phyloP scores from a whole-genome alignment of 495 filamentous ascomycete genomes.

The Polyplosphaeria fusca region DNA sequence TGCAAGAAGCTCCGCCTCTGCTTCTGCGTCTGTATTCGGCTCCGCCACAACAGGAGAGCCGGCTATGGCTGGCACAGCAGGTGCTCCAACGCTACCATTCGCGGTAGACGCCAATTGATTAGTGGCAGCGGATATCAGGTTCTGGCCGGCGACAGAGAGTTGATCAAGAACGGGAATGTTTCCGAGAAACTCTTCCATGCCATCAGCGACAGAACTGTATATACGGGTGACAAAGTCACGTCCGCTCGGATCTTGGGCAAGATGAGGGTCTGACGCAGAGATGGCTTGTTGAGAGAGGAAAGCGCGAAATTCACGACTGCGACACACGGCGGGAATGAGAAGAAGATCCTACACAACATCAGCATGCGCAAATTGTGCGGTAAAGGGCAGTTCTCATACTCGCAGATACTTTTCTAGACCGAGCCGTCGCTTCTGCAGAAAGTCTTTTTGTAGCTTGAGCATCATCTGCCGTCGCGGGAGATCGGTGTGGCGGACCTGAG shows the following conservation, averaged over 20 bases:
- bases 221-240: slow-evolving; percentile 91
- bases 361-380: background rate
- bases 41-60: background rate
- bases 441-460: slow-evolving; percentile 94
- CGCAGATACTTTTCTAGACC: slow-evolving; percentile 84
- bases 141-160: slow-evolving; percentile 86
- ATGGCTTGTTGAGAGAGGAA: slow-evolving; percentile 92
- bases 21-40: slow-evolving; percentile 68
- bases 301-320: slow-evolving; percentile 84
- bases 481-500: slow-evolving; percentile 81
- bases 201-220: slow-evolving; percentile 93
- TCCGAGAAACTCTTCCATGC: slow-evolving; percentile 96
- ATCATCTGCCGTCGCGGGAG: slow-evolving; percentile 90
- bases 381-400: slow-evolving; percentile 34
- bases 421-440: slow-evolving; percentile 79
- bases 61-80: slow-evolving; percentile 5
- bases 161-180: slow-evolving; percentile 96
- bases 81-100: slow-evolving; percentile 40
- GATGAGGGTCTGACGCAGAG: slow-evolving; percentile 40
- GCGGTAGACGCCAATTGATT: slow-evolving; percentile 59
- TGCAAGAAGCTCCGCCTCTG: slow-evolving; percentile 89
- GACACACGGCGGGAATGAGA: slow-evolving; percentile 85
- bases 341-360: slow-evolving; percentile 56
- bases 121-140: slow-evolving; percentile 83
- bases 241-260: slow-evolving; percentile 53